Evolutionary conservation across 305 asterid genomes (phyloP).

Genomic region (Plantago coronopus): DNA sequence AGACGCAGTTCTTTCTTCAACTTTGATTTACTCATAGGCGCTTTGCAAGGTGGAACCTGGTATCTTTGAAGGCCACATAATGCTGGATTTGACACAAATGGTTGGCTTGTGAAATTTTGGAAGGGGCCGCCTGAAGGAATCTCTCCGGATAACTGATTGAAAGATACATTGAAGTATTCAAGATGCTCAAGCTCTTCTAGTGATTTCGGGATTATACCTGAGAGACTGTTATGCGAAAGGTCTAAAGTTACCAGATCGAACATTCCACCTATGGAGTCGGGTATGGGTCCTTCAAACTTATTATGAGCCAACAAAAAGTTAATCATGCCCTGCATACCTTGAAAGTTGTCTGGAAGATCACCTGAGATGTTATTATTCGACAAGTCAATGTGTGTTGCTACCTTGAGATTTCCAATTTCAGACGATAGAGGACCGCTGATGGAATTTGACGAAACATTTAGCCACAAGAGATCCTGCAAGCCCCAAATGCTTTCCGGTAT

Average conservation of each 20-base stretch:
- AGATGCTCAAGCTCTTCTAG: slow-evolving; percentile 14
- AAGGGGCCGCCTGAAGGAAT: slow-evolving; percentile 36
- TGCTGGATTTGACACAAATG: slow-evolving; percentile 33
- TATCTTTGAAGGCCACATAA: slow-evolving; percentile 30
- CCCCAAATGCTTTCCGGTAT: slow-evolving; percentile 19
- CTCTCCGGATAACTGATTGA: slow-evolving; percentile 32
- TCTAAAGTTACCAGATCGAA: slow-evolving; percentile 13
- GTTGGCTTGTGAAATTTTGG: slow-evolving; percentile 27
- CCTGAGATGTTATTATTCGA: slow-evolving; percentile 32
- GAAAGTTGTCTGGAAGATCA: slow-evolving; percentile 26
- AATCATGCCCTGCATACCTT: slow-evolving; percentile 18
- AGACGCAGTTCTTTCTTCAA: neutral
- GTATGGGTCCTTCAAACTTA: slow-evolving; percentile 30
- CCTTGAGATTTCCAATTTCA: slow-evolving; percentile 29
- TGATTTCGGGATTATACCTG: neutral
- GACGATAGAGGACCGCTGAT: slow-evolving; percentile 14
- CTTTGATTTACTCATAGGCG: neutral
- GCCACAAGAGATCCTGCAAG: slow-evolving; percentile 17
- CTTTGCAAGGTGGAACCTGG: slow-evolving; percentile 17
- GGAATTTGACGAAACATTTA: slow-evolving; percentile 27
- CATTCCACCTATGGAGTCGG: slow-evolving; percentile 25
- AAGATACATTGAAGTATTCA: slow-evolving; percentile 27
- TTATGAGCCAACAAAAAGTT: slow-evolving; percentile 32
- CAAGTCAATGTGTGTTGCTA: slow-evolving; percentile 11
- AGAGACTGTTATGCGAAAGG: neutral